Conservation (phyloP, 768 basidiomycete species). For the Lentinula sp. region DNA sequence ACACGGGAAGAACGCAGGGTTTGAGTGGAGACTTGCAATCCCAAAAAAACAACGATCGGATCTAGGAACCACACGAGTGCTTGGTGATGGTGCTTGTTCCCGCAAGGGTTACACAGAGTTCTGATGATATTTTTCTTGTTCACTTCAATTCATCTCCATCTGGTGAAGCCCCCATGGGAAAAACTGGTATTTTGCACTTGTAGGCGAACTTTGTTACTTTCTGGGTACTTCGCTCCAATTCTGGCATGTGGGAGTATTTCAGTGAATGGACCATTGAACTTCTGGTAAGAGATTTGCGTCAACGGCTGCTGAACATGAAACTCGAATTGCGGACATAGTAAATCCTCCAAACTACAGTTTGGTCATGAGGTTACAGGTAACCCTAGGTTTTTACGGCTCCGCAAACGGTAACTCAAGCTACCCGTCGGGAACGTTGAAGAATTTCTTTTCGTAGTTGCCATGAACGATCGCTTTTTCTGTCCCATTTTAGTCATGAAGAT, state of each 20-base stretch:
- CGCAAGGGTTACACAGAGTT: not conserved
- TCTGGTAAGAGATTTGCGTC: not conserved
- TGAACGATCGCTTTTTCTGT: not conserved
- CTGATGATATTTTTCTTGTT: not conserved
- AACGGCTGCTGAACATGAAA: not conserved
- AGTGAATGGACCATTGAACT: not conserved
- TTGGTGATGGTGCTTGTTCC: not conserved
- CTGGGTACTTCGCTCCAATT: not conserved
- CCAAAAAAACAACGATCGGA: not conserved
- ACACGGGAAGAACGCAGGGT: conserved; percentile 4
- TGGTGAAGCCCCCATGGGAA: not conserved
- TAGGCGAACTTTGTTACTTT: not conserved
- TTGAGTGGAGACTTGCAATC: not conserved
- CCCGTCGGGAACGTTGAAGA: not conserved
- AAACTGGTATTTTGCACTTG: not conserved
- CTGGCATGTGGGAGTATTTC: not conserved
- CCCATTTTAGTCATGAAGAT: not conserved
- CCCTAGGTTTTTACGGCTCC: not conserved
- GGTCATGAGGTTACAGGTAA: not conserved
- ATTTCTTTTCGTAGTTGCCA: not conserved
- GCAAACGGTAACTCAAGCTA: not conserved
- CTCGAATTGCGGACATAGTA: not conserved
- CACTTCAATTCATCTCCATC: not conserved
- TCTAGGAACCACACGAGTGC: not conserved
- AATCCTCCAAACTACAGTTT: not conserved